Evolutionary conservation across 345 rosid species (phyloP).

Genomic region (Aethionema arabicum): DNA sequence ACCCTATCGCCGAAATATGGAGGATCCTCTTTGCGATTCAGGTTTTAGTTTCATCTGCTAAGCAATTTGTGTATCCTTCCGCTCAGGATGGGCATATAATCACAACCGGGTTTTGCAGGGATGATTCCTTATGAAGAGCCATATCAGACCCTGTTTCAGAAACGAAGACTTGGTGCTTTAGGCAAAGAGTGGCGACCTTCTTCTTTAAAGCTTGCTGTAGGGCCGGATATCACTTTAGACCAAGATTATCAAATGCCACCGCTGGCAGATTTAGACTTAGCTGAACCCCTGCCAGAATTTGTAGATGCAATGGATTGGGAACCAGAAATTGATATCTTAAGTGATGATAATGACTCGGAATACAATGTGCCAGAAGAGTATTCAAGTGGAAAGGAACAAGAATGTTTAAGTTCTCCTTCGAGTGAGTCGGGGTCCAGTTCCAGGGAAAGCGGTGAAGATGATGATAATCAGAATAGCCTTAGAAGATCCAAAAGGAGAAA

Average conservation of each 20-base stretch:
- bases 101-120: slow-evolving; percentile 44
- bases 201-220: slow-evolving; percentile 68
- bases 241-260: slow-evolving; percentile 83
- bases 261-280: slow-evolving; percentile 77
- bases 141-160: slow-evolving; percentile 94
- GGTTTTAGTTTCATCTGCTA: slow-evolving; percentile 47
- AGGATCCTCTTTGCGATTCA: slow-evolving; percentile 97
- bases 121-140: slow-evolving; percentile 97
- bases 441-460: slow-evolving; percentile 62
- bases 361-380: slow-evolving; percentile 81
- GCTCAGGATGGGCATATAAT: slow-evolving; percentile 15
- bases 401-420: slow-evolving; percentile 61
- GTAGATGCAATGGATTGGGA: slow-evolving; percentile 90
- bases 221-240: slow-evolving; percentile 85
- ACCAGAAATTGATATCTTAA: slow-evolving; percentile 69
- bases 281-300: slow-evolving; percentile 85
- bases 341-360: slow-evolving; percentile 95
- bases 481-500: slow-evolving; percentile 76
- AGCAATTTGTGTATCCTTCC: slow-evolving; percentile 23
- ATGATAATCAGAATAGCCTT: slow-evolving; percentile 51
- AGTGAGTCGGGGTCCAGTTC: slow-evolving; percentile 61
- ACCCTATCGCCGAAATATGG: slow-evolving; percentile 89
- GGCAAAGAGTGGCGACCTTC: slow-evolving; percentile 91
- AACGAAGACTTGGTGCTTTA: slow-evolving; percentile 84
- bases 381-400: slow-evolving; percentile 72